These are phyloP conservation scores for Collybia nuda DNA, from an alignment of 768 basidiomycete species.

Conservation along the genomic window DNA sequence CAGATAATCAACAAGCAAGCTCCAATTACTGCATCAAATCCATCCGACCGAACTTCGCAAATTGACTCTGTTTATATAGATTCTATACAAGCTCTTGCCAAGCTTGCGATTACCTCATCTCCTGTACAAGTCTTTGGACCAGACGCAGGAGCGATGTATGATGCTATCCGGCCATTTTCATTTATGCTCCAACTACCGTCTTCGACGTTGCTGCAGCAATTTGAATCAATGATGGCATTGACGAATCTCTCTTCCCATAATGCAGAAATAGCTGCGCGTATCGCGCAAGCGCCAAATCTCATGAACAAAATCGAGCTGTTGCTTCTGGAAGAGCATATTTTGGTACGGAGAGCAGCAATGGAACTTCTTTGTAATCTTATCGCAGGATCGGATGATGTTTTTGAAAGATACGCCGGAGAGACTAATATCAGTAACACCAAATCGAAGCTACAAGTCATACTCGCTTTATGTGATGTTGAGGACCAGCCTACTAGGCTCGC, in stretches of 20 bases:
- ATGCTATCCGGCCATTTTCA: conserved; percentile 82
- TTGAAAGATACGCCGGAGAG: conserved; percentile 65
- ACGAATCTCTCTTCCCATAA: conserved; percentile 90
- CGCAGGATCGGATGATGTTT: conserved; percentile 71
- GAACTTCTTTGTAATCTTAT: conserved; percentile 94
- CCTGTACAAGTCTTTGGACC: conserved; percentile 92
- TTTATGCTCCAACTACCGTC: conserved; percentile 67
- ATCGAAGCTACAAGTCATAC: conserved; percentile 76
- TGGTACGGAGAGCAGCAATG: conserved; percentile 84
- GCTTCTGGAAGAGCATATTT: conserved; percentile 76
- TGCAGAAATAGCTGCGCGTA: conserved; percentile 60
- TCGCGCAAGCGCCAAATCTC: conserved; percentile 61
- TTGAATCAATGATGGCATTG: conserved; percentile 94
- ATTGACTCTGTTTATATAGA: conserved; percentile 49
- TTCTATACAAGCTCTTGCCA: conserved; percentile 87
- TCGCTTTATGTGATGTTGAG: conserved; percentile 85
- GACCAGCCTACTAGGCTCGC: conserved; percentile 85
- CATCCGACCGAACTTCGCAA: conserved; percentile 20
- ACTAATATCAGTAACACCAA: conserved; percentile 32
- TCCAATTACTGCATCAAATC: conserved; percentile 27
- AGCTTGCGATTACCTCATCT: conserved; percentile 89
- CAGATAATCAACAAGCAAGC: conserved; percentile 53
- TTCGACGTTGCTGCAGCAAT: conserved; percentile 76
- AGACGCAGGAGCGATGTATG: conserved; percentile 69
- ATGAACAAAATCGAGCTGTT: conserved; percentile 68